Evolutionary conservation across 768 basidiomycete species (phyloP).

Genomic region (Psilocybe cyanescens): DNA sequence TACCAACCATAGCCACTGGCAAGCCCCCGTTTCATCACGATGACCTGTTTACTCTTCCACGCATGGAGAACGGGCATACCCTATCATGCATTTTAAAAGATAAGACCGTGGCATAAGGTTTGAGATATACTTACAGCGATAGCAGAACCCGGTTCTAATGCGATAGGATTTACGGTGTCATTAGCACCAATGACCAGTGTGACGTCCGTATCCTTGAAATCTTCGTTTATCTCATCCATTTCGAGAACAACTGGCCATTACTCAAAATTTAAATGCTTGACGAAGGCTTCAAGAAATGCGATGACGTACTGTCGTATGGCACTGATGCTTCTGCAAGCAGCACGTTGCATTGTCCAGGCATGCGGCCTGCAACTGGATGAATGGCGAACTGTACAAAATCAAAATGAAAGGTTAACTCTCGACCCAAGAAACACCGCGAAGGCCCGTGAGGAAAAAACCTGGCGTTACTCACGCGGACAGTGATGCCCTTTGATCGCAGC

Average conservation of each 20-base stretch:
- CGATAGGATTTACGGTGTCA: conserved; percentile 91
- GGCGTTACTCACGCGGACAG: conserved; percentile 55
- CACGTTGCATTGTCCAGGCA: conserved; percentile 96
- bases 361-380: conserved; percentile 90
- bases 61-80: conserved; percentile 93
- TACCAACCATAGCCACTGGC: conserved; percentile 81
- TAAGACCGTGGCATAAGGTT: not conserved
- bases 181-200: conserved; percentile 91
- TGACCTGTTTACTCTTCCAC: conserved; percentile 92
- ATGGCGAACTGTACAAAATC: conserved; percentile 63
- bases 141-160: conserved; percentile 82
- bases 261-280: conserved; percentile 28
- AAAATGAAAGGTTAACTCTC: not conserved
- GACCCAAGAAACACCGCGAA: too few species aligned
- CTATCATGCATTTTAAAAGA: conserved; percentile 26
- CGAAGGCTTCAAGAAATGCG: not conserved
- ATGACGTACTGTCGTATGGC: conserved; percentile 78
- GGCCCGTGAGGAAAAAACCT: too few species aligned
- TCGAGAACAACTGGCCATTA: conserved; percentile 81
- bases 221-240: conserved; percentile 96
- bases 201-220: conserved; percentile 88
- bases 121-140: conserved; percentile 57
- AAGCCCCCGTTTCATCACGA: conserved; percentile 93
- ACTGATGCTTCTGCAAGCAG: conserved; percentile 88
- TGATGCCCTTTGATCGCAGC: conserved; percentile 74